Base-by-base conservation (phyloP, 2,329 filamentous ascomycete species). In the Escovopsis sp. region DNA sequence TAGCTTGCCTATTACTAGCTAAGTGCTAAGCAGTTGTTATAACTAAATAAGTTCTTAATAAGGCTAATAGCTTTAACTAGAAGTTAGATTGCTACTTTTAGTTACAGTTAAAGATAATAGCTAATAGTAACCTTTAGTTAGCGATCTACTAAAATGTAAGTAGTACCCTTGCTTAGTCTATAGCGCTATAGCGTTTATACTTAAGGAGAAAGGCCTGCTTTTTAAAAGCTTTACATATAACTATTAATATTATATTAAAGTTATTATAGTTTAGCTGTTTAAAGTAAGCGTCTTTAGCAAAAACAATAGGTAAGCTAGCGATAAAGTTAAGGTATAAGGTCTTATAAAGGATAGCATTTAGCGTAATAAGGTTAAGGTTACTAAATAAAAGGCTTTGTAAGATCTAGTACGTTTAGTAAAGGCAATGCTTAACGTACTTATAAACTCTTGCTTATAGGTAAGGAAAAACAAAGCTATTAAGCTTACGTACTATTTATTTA, bases 31-130 rank as follows among this genome's bases (percentile, higher is more conserved):
- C 16, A 7, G 25, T 33, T 5, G 21, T 33, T 23, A 33, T 33
- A 33, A 23, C 13, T 33, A 14, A 33, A 23, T 15, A 15, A 33
- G 21, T 23, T 21, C 25, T 23, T 23, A 23, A 23, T 8, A 21
- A 33, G 11, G 13, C 11, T n/a, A 33, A 28, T 28, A 28, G 4
- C 11, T 28, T 23, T 33, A 23, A 14, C 25, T 33, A 14, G 25
- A 33, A 23, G 7, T 17, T 33, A 33, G 10, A 7, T 33, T n/a
- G 9, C n/a, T 33, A 33, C 21, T 15, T 33, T n/a, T 23, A 33
- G n/a, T 33, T 11, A n/a, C n/a, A 33, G 13, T 33, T 33, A 21
- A 33, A 33, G 13, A 33, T 33, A 21, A 33, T 23, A 33, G 6
- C 25, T 23, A 23, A 23, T 23, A 5, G 12, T 14, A 31, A 9